Base-by-base conservation (phyloP, 2,329 filamentous ascomycete species). In the Tolypocladium paradoxum region DNA sequence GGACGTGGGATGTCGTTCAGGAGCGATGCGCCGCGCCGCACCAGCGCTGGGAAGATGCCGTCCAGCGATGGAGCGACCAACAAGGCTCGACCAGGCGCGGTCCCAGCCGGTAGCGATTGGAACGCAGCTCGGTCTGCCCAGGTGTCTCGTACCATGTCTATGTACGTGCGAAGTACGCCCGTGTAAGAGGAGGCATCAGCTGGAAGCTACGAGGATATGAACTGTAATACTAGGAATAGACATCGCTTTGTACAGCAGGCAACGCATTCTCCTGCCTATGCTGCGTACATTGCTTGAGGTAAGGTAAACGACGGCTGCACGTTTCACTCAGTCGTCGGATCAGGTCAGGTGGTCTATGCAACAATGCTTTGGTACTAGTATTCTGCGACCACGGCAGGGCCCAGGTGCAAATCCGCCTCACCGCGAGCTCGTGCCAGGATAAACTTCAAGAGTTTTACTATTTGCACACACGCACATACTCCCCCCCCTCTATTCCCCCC, bases 1-100 rank as follows among this genome's bases (percentile, higher is more conserved):
- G 90, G 66, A 95, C 88, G 1, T 97, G 93, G 92, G 76, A 78
- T 0, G 67, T 95, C 29, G 77, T 96, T 3, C 78, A 77, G 40
- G 87, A 91, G 63, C 78, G 90, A 60, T 97, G 93, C 65, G 80
- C 75, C 11, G 79, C 77, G 48, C 71, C 74, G 38, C 74, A 73
- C 2, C 71, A 74, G 43, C 76, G 73, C 18, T 89, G 85, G 78
- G 83, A 90, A 63, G 75, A 78, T 54, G 84, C 83, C 2, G 65
- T 89, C 48, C 76, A 79, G 57, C 69, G 68, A 37, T 90, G 88
- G 87, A 73, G 76, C 59, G 74, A 70, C 50, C 54, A 57, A 14
- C 64, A 61, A 48, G 57, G 58, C 40, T 45, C 49, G 12, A 53
- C 56, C 36, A 51, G 37, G 31, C 31, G 33, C 34, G 46, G 50